Percentiles rank a stretch among this genome's conserved stretches.
Evolutionary conservation across 1,139 yeast genomes (phyloP).

Genomic region (Meyerozyma smithsonii): DNA sequence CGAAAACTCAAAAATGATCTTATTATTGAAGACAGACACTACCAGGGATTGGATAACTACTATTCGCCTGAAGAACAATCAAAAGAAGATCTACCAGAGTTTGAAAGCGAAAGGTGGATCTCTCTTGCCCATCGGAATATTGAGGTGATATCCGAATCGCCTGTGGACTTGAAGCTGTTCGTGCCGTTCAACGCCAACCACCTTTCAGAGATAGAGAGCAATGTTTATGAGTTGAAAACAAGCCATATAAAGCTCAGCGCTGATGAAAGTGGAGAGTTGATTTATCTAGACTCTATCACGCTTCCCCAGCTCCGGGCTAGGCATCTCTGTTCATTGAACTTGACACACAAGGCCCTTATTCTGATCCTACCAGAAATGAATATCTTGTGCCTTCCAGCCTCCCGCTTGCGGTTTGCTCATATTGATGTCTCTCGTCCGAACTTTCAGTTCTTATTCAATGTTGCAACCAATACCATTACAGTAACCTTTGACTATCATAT

Average conservation of each 20-base stretch:
- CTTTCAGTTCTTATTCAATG: neutral
- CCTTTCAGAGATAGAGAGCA: neutral
- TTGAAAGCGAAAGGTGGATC: slow-evolving; percentile 2
- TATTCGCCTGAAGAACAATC: slow-evolving; percentile 5
- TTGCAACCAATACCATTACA: neutral
- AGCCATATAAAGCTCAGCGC: slow-evolving; percentile 10
- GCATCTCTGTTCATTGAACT: neutral
- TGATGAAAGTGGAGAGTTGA: slow-evolving; percentile 1
- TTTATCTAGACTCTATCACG: neutral
- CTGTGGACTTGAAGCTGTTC: slow-evolving; percentile 5
- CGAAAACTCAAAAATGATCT: neutral
- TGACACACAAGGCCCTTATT: neutral
- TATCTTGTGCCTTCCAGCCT: neutral
- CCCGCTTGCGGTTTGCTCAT: neutral
- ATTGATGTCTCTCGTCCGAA: neutral
- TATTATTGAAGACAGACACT: slow-evolving; percentile 1
- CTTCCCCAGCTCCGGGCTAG: neutral
- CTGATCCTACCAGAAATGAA: neutral
- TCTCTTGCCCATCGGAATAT: slow-evolving; percentile 4
- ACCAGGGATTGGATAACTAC: slow-evolving; percentile 4
- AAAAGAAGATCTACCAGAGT: neutral
- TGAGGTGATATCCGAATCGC: slow-evolving; percentile 1
- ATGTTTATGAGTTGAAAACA: slow-evolving; percentile 4
- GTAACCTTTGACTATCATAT: neutral
- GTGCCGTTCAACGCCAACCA: neutral